Percentiles rank a stretch among this genome's conserved stretches.
phyloP scores from a whole-genome alignment of 306 rosid species.

The Canavalia ensiformis region DNA sequence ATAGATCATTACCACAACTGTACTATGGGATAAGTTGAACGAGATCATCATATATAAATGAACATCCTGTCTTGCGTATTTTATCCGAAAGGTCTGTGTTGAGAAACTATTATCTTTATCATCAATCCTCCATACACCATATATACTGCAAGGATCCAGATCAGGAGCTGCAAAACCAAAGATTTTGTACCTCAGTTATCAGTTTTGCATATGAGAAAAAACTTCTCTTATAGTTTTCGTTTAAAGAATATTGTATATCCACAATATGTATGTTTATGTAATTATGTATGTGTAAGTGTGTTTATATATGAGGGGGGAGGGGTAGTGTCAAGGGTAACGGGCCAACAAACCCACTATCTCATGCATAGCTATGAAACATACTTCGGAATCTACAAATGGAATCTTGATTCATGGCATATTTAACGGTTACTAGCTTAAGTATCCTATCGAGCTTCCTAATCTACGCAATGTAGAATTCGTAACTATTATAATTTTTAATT shows the following conservation, averaged over 20 bases:
- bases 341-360: slow-evolving; percentile 26
- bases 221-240: slow-evolving; percentile 12
- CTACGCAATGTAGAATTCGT: background rate
- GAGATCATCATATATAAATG: slow-evolving; percentile 84
- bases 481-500: background rate
- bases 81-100: slow-evolving; percentile 87
- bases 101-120: slow-evolving; percentile 93
- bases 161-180: slow-evolving; percentile 77
- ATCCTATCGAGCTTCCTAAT: background rate
- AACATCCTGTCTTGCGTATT: slow-evolving; percentile 88
- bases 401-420: slow-evolving; percentile 10
- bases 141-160: slow-evolving; percentile 51
- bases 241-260: slow-evolving; percentile 5
- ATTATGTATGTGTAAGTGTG: too few relatives aligned
- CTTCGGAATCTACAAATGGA: background rate
- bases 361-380: slow-evolving; percentile 24
- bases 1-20: slow-evolving; percentile 68
- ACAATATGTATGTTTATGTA: background rate
- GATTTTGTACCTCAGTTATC: slow-evolving; percentile 22
- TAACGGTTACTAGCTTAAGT: background rate
- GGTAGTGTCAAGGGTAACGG: background rate
- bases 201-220: slow-evolving; percentile 14
- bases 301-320: background rate
- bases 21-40: slow-evolving; percentile 68
- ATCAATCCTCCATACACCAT: slow-evolving; percentile 90